phyloP scores from a whole-genome alignment of 345 rosid species.

The Gossypium longicalyx region DNA sequence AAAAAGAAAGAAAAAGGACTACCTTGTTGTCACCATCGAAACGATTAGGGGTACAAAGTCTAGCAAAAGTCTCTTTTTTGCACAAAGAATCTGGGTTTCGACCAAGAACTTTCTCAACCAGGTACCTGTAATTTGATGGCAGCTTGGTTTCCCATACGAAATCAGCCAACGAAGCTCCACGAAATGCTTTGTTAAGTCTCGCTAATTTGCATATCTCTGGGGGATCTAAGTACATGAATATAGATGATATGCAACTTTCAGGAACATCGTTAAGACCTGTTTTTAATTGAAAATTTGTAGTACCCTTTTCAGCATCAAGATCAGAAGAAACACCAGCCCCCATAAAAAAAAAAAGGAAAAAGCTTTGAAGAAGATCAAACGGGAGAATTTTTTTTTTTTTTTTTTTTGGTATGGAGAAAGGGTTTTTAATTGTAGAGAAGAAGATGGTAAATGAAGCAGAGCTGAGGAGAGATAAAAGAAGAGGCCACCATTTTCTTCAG shows the following conservation, averaged over 20 bases:
- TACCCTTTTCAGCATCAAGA: constrained; percentile 15
- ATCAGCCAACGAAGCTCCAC: constrained; percentile 63
- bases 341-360: constrained; percentile 33
- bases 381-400: neutral
- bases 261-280: constrained; percentile 61
- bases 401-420: neutral
- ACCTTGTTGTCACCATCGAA: constrained; percentile 79
- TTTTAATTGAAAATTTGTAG: neutral
- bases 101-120: constrained; percentile 44
- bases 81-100: constrained; percentile 23
- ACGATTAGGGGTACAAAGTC: constrained; percentile 49
- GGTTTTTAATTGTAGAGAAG: constrained; percentile 49
- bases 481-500: constrained; percentile 40
- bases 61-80: constrained; percentile 64
- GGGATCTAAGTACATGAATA: constrained; percentile 66
- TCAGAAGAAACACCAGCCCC: constrained; percentile 63
- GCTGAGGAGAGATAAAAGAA: constrained; percentile 40
- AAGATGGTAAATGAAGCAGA: constrained; percentile 36
- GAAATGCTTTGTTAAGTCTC: constrained; percentile 50
- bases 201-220: constrained; percentile 79
- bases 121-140: constrained; percentile 64
- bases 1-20: neutral
- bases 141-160: constrained; percentile 81
- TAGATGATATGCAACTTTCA: constrained; percentile 60
- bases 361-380: neutral